Evolutionary conservation across 225 moss, liverwort and hornwort genomes (phyloP), one percentile per base, ranked within the genome.

Genomic region (Marchantia polymorpha): DNA sequence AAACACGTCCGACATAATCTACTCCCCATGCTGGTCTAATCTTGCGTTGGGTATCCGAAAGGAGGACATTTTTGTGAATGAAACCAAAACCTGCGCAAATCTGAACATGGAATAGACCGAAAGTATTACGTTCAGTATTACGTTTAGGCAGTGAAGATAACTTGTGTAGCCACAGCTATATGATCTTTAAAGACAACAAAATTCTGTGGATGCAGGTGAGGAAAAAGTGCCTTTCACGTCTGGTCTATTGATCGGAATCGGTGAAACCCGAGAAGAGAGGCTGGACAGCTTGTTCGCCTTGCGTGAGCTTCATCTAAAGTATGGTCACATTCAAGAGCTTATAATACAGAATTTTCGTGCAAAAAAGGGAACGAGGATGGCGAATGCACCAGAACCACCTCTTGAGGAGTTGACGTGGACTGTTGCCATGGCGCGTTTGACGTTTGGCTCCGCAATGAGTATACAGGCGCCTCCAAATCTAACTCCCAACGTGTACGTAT

Each of bases 391-490:
- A 39, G 95, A 95, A 74, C 95, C 95, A 73, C 50, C 87, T 39
- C 64, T 95, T 30, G 80, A 59, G 47, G 95, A 95, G 78, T 79
- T 93, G 80, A 81, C 89, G 75, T 95, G 95, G 95, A 93, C 95
- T 52, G 90, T 95, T 56, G 91, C 93, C 61, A 93, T 95, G 93
- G 90, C 91, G 82, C 92, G 95, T 49, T 89, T 95, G 88, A 82
- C 82, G 48, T 93, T 95, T 80, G 95, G 95, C 49, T 60, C 93
- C 67, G 86, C 89, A 10, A 95, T 95, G 95, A 95, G 88, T 58
- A 92, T 95, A 78, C 95, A 95, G 87, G 92, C 95, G 69, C 95
- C 95, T 79, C 95, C 95, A 7, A 95, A 95, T 82, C 91, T 95
- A 83, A 92, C 95, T 88, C 93, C 93, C 64, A 81, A 80, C 63